These are phyloP conservation scores for Trametopsis cervina DNA, from an alignment of 768 basidiomycete genomes.

Conservation along the genomic window DNA sequence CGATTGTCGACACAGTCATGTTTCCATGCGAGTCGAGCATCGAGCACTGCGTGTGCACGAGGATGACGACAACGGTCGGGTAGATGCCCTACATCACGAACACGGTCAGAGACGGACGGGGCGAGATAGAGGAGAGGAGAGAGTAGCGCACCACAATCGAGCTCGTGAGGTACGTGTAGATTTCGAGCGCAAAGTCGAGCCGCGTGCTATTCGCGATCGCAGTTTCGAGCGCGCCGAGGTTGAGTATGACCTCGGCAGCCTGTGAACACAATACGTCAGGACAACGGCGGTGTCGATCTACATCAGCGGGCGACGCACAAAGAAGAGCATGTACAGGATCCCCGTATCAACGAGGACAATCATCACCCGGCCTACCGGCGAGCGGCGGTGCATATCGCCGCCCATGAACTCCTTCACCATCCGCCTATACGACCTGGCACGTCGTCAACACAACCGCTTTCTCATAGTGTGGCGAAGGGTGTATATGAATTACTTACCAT, in stretches of 20 bases:
- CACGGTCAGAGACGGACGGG: no score
- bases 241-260: conserved; percentile 6
- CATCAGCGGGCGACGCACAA: conserved; percentile 15
- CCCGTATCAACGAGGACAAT: conserved; percentile 20
- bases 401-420: neutral
- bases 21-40: no score
- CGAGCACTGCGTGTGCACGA: no score
- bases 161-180: conserved; percentile 14
- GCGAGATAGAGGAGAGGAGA: no score
- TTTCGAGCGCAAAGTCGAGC: conserved; percentile 12
- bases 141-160: conserved; percentile 19
- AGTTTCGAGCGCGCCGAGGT: conserved; percentile 6
- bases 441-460: neutral
- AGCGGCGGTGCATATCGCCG: neutral
- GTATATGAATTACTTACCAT: conserved; percentile 1
- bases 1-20: no score
- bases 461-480: neutral
- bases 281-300: no score
- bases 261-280: no score
- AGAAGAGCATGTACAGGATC: conserved; percentile 20
- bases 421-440: neutral
- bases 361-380: conserved; percentile 5
- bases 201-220: conserved; percentile 2
- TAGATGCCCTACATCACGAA: no score
- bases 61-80: no score